Conservation (phyloP, 78 protist genomes). For the Dictyostelium firmibasis region DNA sequence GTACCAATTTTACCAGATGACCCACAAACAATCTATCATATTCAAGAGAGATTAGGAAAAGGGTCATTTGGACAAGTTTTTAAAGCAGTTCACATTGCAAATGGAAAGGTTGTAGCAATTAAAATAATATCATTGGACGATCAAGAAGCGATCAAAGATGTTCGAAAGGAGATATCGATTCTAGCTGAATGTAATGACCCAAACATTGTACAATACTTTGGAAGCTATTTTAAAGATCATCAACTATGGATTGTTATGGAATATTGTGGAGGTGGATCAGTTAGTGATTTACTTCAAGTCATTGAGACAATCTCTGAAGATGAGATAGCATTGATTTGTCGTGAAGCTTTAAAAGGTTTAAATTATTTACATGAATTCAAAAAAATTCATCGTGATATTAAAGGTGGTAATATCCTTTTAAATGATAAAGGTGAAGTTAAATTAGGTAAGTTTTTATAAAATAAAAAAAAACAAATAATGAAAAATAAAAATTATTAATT, state of each 20-base stretch:
- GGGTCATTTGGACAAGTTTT: conserved; percentile 76
- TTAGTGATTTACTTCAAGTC: conserved; percentile 83
- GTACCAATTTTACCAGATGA: conserved; percentile 74
- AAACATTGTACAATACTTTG: conserved; percentile 54
- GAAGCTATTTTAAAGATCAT: conserved; percentile 76
- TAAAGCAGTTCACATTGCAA: conserved; percentile 45
- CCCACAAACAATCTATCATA: conserved; percentile 54
- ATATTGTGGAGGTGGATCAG: conserved; percentile 95
- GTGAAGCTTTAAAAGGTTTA: conserved; percentile 88
- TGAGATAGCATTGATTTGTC: conserved; percentile 89
- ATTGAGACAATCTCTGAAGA: conserved; percentile 79
- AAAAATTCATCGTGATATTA: conserved; percentile 98
- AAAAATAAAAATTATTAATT: conserved; percentile 76
- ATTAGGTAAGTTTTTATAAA: conserved; percentile 65
- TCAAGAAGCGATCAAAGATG: conserved; percentile 78
- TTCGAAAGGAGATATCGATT: conserved; percentile 46
- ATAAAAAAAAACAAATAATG: too few relatives aligned
- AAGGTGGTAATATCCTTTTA: conserved; percentile 94
- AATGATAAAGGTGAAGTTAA: conserved; percentile 92
- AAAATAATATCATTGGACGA: conserved; percentile 73
- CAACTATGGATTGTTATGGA: conserved; percentile 95
- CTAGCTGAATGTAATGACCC: conserved; percentile 64
- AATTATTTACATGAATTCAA: conserved; percentile 67
- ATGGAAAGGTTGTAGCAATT: conserved; percentile 68
- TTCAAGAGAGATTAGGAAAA: conserved; percentile 71